Conservation (phyloP, 208 protist genomes). For the Novymonas esmeraldas region DNA sequence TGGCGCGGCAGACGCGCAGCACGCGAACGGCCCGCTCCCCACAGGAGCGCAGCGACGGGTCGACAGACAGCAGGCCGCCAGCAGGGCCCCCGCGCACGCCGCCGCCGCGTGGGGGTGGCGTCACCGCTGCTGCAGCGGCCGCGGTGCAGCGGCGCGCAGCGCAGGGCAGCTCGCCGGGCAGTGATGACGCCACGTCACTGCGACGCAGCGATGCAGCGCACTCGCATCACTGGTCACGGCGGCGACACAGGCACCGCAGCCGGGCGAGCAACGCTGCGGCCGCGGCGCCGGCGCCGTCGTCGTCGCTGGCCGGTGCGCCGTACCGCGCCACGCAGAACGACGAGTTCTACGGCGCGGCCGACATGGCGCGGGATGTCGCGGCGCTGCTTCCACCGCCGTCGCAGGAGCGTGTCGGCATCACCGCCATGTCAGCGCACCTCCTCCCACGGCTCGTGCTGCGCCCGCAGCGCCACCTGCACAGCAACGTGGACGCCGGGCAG, state of each 20-base stretch:
- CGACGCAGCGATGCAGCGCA: too few relatives aligned
- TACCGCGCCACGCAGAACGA: conserved; percentile 25
- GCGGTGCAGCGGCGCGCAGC: too few relatives aligned
- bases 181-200: too few relatives aligned
- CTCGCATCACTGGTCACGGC: neutral
- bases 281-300: neutral
- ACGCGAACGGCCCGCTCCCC: neutral
- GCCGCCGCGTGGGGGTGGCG: too few relatives aligned
- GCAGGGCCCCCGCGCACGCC: too few relatives aligned
- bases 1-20: neutral
- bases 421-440: conserved; percentile 11
- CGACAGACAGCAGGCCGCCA: neutral
- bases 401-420: conserved; percentile 25
- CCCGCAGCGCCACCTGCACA: neutral
- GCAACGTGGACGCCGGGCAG: neutral
- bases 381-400: neutral
- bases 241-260: neutral
- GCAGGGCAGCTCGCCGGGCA: too few relatives aligned
- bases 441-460: conserved; percentile 21
- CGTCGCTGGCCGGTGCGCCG: conserved; percentile 7
- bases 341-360: conserved; percentile 21
- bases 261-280: neutral
- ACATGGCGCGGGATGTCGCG: conserved; percentile 14
- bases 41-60: neutral
- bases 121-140: too few relatives aligned